Evolutionary conservation across 148 eudicot genomes (phyloP).

Genomic region (Heliamphora exappendiculata): DNA sequence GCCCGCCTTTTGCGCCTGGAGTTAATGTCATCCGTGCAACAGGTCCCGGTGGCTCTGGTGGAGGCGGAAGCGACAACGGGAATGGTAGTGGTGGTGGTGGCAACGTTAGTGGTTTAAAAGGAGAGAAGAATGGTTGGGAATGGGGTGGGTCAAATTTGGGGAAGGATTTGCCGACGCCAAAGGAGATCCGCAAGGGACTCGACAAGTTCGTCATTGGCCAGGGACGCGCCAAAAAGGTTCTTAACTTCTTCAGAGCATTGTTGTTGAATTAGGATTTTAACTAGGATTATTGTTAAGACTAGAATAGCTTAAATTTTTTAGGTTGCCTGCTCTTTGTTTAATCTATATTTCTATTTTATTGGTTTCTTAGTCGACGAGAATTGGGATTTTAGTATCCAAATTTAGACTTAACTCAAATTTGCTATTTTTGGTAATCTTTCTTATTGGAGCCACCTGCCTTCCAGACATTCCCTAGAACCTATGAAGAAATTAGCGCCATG

Average conservation of each 20-base stretch:
- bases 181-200: slow-evolving; percentile 68
- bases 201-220: slow-evolving; percentile 83
- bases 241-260: neutral
- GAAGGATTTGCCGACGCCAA: slow-evolving; percentile 65
- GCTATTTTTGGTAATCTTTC: too few relatives aligned
- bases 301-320: too few relatives aligned
- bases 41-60: slow-evolving; percentile 15
- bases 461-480: too few relatives aligned
- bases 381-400: too few relatives aligned
- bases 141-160: slow-evolving; percentile 78
- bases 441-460: too few relatives aligned
- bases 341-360: too few relatives aligned
- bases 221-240: slow-evolving; percentile 68
- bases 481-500: too few relatives aligned
- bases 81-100: slow-evolving; percentile 15
- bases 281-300: too few relatives aligned
- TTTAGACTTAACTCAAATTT: too few relatives aligned
- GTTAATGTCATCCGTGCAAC: slow-evolving; percentile 40
- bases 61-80: slow-evolving; percentile 18
- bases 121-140: slow-evolving; percentile 30
- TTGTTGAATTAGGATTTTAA: too few relatives aligned
- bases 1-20: slow-evolving; percentile 68
- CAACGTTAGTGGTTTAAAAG: slow-evolving; percentile 24
- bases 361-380: too few relatives aligned
- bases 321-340: too few relatives aligned